Conservation (phyloP, 306 rosid species). For the Trichosanthes truncata region DNA sequence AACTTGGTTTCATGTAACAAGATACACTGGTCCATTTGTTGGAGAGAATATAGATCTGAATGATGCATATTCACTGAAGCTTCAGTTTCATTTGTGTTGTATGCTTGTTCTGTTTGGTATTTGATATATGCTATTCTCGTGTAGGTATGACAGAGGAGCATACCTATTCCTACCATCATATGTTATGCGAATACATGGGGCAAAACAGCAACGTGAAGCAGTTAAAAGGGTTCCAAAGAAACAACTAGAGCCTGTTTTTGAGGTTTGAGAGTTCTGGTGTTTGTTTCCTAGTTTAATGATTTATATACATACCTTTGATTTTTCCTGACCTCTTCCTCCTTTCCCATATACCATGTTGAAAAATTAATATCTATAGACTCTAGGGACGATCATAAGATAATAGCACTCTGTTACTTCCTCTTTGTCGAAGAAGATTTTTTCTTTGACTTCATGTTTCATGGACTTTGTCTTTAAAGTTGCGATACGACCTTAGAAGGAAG, state of each 20-base stretch:
- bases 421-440: not conserved
- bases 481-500: not conserved
- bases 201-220: constrained; percentile 83
- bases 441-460: not conserved
- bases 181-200: constrained; percentile 91
- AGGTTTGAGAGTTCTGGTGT: constrained; percentile 38
- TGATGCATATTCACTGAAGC: not conserved
- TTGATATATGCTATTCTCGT: constrained; percentile 14
- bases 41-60: not conserved
- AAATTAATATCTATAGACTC: not conserved
- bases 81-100: not conserved
- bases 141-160: constrained; percentile 87
- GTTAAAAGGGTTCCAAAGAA: constrained; percentile 54
- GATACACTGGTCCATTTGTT: not conserved
- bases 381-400: not conserved
- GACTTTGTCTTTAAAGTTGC: not conserved
- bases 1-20: not conserved
- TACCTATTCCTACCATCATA: constrained; percentile 82
- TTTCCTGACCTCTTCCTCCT: not conserved
- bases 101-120: not conserved
- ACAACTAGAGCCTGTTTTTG: constrained; percentile 60
- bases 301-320: not conserved
- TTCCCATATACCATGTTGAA: constrained; percentile 2
- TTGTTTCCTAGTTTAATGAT: constrained; percentile 11
- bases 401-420: constrained; percentile 2